These are phyloP conservation scores for Rhizopogon vulgaris DNA, from an alignment of 768 basidiomycete genomes.

Conservation along the genomic window DNA sequence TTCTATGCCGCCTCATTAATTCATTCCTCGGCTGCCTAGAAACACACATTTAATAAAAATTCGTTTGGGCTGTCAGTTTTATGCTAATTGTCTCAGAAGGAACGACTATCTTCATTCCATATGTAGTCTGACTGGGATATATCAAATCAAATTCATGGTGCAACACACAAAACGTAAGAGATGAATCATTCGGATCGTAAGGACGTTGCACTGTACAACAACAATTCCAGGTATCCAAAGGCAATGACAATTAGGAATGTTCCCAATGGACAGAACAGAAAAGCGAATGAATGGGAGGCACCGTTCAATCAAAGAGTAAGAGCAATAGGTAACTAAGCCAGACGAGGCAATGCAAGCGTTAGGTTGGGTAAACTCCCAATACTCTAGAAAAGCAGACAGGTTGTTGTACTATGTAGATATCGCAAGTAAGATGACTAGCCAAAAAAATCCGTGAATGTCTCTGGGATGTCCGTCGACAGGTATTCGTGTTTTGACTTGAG, in stretches of 20 bases:
- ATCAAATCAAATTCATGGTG: too few relatives aligned
- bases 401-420: conserved; percentile 16
- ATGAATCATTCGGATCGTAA: conserved; percentile 12
- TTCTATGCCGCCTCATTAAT: too few relatives aligned
- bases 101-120: too few relatives aligned
- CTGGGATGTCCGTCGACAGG: conserved; percentile 11
- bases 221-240: conserved; percentile 14
- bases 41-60: too few relatives aligned
- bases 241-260: background rate
- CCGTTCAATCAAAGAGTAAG: conserved; percentile 1
- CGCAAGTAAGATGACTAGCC: conserved; percentile 5
- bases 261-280: background rate
- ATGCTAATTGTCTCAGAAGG: too few relatives aligned
- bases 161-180: background rate
- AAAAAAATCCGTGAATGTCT: conserved; percentile 10
- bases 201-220: conserved; percentile 10
- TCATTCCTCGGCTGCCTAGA: too few relatives aligned
- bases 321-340: conserved; percentile 2
- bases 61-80: too few relatives aligned
- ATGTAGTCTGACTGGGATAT: too few relatives aligned
- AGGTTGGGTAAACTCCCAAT: background rate
- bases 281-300: background rate
- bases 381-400: conserved; percentile 2
- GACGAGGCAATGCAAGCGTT: conserved; percentile 1
- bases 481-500: conserved; percentile 13